Evolutionary conservation across 805 yeast species (phyloP), one percentile per base, ranked within the genome.

Genomic region (Cyberlindnera amylophila): DNA sequence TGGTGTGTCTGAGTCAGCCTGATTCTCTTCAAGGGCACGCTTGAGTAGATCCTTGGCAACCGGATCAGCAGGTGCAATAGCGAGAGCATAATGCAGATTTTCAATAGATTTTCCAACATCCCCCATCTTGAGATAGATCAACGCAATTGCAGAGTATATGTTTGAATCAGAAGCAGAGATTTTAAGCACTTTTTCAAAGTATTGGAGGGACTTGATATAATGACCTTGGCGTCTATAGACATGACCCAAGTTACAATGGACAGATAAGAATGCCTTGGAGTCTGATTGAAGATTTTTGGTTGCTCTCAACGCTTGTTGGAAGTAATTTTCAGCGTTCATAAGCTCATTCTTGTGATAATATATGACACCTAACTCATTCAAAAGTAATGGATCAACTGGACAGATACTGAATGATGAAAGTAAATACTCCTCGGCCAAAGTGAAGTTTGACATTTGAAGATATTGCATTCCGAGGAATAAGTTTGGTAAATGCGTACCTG

Each of bases 381-480:
- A 69, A 34, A 93, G 65, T 37, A 91, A 64, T 3, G 99, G 98
- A 62, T 93, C 99, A 4, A 77, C 70, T 17, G 85, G 81, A 62
- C 96, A 90, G 3, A 89, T 77, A 16, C 79, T 78, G 53, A 78
- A 81, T 1, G 97, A 77, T 4, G 90, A 75, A 44, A 71, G 65
- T 23, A 93, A 72, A 57, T 90, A 93, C 60, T 91, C 97, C 53
- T 86, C 90, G 0, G 98, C 88, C 41, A 93, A 67, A 6, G 81
- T 75, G 36, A 86, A 69, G 52, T 90, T 89, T 59, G 82, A 83
- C 81, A 91, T 84, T 46, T 87, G 89, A 53, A 89, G 66, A 61
- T 93, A 91, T 66, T 93, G 98, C 96, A 93, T 93, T 1, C 99
- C 99, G 31, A 93, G 69, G 55, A 86, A 91, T 45, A 93, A 66